Conservation (phyloP, 2,329 filamentous ascomycete genomes). For the Fusarium nisikadoi region DNA sequence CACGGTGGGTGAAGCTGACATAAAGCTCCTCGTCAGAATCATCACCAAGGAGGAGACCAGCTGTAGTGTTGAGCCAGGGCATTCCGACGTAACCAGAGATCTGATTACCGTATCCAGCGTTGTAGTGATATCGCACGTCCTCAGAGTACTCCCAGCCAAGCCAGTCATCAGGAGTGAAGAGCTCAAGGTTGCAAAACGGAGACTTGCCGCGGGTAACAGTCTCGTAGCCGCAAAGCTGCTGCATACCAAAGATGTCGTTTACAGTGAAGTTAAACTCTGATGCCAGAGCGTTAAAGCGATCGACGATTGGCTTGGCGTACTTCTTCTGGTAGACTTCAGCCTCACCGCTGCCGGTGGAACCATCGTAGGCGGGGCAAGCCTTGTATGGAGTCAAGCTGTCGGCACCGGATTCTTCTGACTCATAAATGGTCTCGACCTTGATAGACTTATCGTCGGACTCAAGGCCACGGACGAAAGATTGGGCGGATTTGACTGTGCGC, state of each 20-base stretch:
- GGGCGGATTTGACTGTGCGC: slow-evolving; percentile 67
- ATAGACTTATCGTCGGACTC: slow-evolving; percentile 64
- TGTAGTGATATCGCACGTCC: slow-evolving; percentile 73
- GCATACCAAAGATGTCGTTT: slow-evolving; percentile 72
- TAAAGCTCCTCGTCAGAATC: slow-evolving; percentile 65
- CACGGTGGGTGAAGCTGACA: slow-evolving; percentile 75
- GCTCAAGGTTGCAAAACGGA: slow-evolving; percentile 67
- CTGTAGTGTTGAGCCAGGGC: slow-evolving; percentile 74
- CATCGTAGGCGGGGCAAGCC: slow-evolving; percentile 71
- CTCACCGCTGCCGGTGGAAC: slow-evolving; percentile 66
- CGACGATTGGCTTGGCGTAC: slow-evolving; percentile 71
- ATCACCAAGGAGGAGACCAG: slow-evolving; percentile 57
- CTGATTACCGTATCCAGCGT: slow-evolving; percentile 70
- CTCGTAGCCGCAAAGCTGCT: slow-evolving; percentile 74
- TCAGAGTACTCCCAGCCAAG: slow-evolving; percentile 74
- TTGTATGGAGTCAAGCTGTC: slow-evolving; percentile 72
- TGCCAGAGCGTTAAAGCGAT: slow-evolving; percentile 63
- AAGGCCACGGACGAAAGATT: slow-evolving; percentile 67
- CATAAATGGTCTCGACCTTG: slow-evolving; percentile 64
- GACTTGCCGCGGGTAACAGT: slow-evolving; percentile 71
- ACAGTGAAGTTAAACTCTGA: slow-evolving; percentile 71
- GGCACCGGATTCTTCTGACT: slow-evolving; percentile 67
- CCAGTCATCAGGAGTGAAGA: slow-evolving; percentile 72
- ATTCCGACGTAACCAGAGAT: slow-evolving; percentile 69
- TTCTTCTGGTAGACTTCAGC: slow-evolving; percentile 59